phyloP scores from a whole-genome alignment of 2,329 filamentous ascomycete genomes.

The Colletotrichum noveboracense region DNA sequence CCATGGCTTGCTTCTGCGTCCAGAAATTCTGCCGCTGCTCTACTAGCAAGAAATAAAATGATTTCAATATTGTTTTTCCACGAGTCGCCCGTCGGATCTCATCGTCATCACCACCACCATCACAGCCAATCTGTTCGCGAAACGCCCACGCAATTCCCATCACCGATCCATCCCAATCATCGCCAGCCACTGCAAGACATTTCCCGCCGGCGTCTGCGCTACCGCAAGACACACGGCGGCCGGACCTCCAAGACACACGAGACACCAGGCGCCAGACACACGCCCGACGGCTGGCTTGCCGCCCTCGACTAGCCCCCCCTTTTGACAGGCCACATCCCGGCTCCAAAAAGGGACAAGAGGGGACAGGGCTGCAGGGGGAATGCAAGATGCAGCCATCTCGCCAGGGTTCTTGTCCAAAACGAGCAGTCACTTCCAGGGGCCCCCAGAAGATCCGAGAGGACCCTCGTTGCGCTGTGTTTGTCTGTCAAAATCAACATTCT shows the following conservation, averaged over 20 bases:
- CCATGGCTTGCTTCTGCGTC: background rate
- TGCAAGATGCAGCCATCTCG: constrained; percentile 13
- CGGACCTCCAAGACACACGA: background rate
- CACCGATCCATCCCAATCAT: background rate
- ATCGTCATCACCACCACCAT: background rate
- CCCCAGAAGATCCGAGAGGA: background rate
- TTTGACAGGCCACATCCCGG: background rate
- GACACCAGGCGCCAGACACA: constrained; percentile 2
- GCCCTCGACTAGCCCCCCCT: background rate
- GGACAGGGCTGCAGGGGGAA: constrained; percentile 15
- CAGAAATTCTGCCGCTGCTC: background rate
- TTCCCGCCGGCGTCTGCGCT: background rate
- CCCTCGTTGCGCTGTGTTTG: background rate
- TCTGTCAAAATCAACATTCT: constrained; percentile 1
- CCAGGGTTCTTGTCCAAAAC: constrained; percentile 4
- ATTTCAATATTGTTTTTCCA: background rate
- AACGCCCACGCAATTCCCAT: background rate
- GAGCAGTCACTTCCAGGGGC: background rate
- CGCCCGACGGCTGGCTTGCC: background rate
- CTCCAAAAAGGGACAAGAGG: background rate
- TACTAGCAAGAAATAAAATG: background rate
- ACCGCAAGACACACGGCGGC: background rate
- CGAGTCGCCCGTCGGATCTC: background rate
- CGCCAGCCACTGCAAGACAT: background rate
- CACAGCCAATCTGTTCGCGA: background rate